Percentiles rank a stretch among this genome's conserved stretches.
Conservation (phyloP, 1,284 basidiomycete species). For the Dichomitus squalens region DNA sequence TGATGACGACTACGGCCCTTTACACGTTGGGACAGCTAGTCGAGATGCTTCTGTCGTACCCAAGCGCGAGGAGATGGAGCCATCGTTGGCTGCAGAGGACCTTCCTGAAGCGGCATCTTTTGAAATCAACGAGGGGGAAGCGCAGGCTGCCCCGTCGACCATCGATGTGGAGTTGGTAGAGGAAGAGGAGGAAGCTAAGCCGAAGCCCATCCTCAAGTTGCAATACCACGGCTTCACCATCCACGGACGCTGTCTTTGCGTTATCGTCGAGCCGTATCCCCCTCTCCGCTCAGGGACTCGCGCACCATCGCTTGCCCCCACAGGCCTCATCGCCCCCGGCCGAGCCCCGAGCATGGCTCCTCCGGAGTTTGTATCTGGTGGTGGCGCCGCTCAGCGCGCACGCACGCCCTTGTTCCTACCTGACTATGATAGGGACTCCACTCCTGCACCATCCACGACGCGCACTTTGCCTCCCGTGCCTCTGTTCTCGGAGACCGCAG, state of each 20-base stretch:
- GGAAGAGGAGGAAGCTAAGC: constrained; percentile 67
- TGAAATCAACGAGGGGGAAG: background rate
- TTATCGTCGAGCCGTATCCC: constrained; percentile 80
- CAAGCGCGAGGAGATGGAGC: constrained; percentile 27
- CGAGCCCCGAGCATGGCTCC: constrained; percentile 40
- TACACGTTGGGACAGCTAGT: background rate
- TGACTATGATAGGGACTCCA: constrained; percentile 49
- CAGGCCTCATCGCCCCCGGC: constrained; percentile 24
- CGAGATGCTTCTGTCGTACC: constrained; percentile 1
- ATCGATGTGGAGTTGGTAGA: constrained; percentile 35
- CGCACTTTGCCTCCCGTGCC: constrained; percentile 44
- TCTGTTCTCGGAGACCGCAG: constrained; percentile 43
- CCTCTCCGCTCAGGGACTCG: constrained; percentile 44
- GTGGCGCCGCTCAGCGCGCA: constrained; percentile 31
- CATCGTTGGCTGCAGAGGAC: constrained; percentile 9
- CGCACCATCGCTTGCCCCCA: constrained; percentile 38
- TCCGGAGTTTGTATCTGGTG: constrained; percentile 33
- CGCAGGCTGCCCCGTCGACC: background rate
- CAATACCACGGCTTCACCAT: constrained; percentile 69
- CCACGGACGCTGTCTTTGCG: constrained; percentile 68
- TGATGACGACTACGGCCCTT: background rate
- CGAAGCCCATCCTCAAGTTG: constrained; percentile 67
- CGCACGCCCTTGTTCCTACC: constrained; percentile 71
- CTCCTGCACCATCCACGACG: constrained; percentile 37
- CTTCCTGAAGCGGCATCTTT: background rate